These are phyloP conservation scores for Wallacemonas rigidus DNA, from an alignment of 208 protist species.

Conservation along the genomic window DNA sequence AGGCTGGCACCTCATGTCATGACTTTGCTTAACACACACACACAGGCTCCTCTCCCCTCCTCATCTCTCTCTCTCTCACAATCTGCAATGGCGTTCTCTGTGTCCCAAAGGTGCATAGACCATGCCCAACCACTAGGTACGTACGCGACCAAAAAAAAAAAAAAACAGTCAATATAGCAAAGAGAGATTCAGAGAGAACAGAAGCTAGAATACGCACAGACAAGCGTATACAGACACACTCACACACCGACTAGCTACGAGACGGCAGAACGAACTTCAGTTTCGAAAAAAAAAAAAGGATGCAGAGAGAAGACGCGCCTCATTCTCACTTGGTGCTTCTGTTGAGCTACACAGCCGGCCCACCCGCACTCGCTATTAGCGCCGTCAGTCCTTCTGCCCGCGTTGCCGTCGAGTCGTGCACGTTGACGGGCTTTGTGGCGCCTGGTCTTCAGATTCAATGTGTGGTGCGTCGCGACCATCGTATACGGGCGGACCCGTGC, in stretches of 20 bases:
- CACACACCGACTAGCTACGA: not conserved
- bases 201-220: not conserved
- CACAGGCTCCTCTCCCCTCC: no score
- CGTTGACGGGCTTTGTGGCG: not conserved
- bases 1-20: no score
- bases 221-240: not conserved
- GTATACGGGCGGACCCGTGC: not conserved
- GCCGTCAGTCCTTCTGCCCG: slow-evolving; percentile 9
- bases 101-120: no score
- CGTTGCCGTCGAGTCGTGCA: slow-evolving; percentile 6
- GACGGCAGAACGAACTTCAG: no score
- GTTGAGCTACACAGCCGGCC: slow-evolving; percentile 8
- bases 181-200: not conserved
- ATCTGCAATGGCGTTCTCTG: no score
- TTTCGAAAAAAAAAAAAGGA: slow-evolving; percentile 10
- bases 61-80: not conserved
- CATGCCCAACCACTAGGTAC: no score
- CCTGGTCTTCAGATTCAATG: slow-evolving; percentile 12
- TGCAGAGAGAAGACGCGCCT: not conserved
- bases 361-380: slow-evolving; percentile 9
- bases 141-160: not conserved
- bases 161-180: not conserved
- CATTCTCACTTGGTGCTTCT: not conserved
- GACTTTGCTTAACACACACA: no score
- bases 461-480: not conserved